Conservation (phyloP, 1,284 basidiomycete genomes). For the Vanrija pseudolonga region DNA sequence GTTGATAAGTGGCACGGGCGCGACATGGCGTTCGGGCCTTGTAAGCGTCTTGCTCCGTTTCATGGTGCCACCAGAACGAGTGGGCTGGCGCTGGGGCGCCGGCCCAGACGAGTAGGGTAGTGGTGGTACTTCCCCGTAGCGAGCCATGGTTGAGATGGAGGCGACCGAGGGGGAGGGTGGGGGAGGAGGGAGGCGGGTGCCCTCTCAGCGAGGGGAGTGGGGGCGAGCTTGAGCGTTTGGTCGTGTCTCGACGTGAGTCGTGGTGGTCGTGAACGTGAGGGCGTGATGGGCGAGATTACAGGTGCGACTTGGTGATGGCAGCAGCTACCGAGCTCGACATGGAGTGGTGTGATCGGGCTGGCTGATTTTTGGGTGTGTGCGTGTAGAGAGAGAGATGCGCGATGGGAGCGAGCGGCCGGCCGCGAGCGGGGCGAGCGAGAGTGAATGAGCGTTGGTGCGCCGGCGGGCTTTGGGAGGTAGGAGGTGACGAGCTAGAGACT, state of each 20-base stretch:
- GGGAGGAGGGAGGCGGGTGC: background rate
- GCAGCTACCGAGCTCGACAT: too few relatives aligned
- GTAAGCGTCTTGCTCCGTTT: slow-evolving; percentile 88
- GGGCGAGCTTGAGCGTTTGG: background rate
- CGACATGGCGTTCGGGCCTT: slow-evolving; percentile 88
- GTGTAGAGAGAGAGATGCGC: background rate
- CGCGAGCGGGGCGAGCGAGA: too few relatives aligned
- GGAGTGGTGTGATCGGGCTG: too few relatives aligned
- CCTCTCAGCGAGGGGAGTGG: background rate
- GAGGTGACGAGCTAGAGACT: too few relatives aligned
- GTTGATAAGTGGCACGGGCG: slow-evolving; percentile 89
- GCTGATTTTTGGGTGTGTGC: background rate
- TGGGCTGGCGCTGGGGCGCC: slow-evolving; percentile 32
- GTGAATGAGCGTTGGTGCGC: too few relatives aligned
- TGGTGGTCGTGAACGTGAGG: too few relatives aligned
- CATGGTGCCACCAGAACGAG: slow-evolving; percentile 29
- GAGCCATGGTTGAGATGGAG: slow-evolving; percentile 9
- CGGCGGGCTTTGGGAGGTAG: too few relatives aligned
- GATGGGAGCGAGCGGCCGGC: too few relatives aligned
- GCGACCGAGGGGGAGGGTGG: background rate
- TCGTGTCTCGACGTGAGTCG: too few relatives aligned
- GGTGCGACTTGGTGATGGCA: too few relatives aligned
- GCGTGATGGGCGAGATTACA: too few relatives aligned
- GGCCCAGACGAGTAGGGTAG: slow-evolving; percentile 39
- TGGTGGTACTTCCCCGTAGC: slow-evolving; percentile 39